Conservation (phyloP, 768 basidiomycete species). For the Auricularia sp. region DNA sequence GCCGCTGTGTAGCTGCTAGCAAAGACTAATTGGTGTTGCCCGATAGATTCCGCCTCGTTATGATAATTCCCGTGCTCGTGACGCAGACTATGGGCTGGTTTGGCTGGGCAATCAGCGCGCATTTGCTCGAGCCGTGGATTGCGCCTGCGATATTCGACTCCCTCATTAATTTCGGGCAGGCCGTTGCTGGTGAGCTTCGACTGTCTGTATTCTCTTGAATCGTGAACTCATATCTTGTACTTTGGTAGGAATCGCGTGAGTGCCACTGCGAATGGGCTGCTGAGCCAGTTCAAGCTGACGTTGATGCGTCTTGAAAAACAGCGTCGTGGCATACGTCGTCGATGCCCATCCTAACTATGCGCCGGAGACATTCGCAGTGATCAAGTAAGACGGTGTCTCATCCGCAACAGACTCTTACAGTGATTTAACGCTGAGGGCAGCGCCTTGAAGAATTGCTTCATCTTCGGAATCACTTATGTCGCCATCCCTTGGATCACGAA, state of each 20-base stretch:
- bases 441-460: slow-evolving; percentile 10
- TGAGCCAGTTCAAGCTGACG: too few relatives aligned
- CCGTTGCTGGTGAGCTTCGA: neutral
- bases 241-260: too few relatives aligned
- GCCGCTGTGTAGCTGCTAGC: too few relatives aligned
- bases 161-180: slow-evolving; percentile 8
- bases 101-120: slow-evolving; percentile 10
- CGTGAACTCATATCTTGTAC: too few relatives aligned
- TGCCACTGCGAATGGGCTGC: too few relatives aligned
- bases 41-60: slow-evolving; percentile 6
- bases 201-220: slow-evolving; percentile 2
- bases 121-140: slow-evolving; percentile 7
- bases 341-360: slow-evolving; percentile 9
- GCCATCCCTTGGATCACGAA: slow-evolving; percentile 7
- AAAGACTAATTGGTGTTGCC: neutral
- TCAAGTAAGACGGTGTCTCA: slow-evolving; percentile 6
- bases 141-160: slow-evolving; percentile 7
- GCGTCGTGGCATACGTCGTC: slow-evolving; percentile 9
- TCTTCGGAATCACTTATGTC: slow-evolving; percentile 11
- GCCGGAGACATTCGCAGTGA: slow-evolving; percentile 7
- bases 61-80: slow-evolving; percentile 7
- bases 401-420: neutral
- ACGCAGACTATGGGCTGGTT: slow-evolving; percentile 9
- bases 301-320: neutral
- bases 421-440: neutral